These are phyloP conservation scores for Alternaria triticina DNA, from an alignment of 2,329 filamentous ascomycete genomes.

Conservation along the genomic window DNA sequence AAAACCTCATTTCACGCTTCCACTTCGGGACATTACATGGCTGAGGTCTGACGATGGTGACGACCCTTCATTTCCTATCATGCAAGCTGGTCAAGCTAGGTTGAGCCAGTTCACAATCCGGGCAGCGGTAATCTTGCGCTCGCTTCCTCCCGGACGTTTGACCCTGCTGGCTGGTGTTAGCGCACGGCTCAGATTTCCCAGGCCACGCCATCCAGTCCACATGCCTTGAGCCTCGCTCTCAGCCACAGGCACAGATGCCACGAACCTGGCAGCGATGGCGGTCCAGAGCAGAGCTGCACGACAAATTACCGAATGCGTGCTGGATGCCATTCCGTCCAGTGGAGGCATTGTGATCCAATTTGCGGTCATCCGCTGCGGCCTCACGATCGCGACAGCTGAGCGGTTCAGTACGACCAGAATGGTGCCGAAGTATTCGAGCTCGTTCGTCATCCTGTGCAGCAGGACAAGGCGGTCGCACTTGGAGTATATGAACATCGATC, in stretches of 20 bases:
- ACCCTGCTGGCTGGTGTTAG: constrained; percentile 43
- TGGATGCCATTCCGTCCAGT: constrained; percentile 7
- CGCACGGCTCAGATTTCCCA: constrained; percentile 33
- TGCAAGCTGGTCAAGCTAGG: constrained; percentile 32
- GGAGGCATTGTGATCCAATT: constrained; percentile 1
- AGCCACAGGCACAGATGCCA: constrained; percentile 31
- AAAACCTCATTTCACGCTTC: constrained; percentile 42
- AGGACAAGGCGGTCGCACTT: background rate
- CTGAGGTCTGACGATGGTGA: constrained; percentile 40
- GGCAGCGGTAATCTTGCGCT: constrained; percentile 46
- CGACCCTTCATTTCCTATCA: constrained; percentile 50
- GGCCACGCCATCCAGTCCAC: constrained; percentile 25
- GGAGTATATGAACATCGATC: background rate
- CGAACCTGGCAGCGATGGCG: constrained; percentile 22
- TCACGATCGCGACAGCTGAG: background rate
- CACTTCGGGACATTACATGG: constrained; percentile 39
- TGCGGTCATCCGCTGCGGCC: background rate
- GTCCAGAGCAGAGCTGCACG: constrained; percentile 25
- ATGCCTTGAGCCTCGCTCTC: constrained; percentile 31
- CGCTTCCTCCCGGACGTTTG: constrained; percentile 50
- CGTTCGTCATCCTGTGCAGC: background rate
- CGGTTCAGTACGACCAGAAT: constrained; percentile 2
- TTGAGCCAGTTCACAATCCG: constrained; percentile 34
- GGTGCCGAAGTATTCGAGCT: background rate
- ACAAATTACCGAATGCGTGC: constrained; percentile 7